Evolutionary conservation across 106 monocot genomes (phyloP).

Genomic region (Acorus calamus): DNA sequence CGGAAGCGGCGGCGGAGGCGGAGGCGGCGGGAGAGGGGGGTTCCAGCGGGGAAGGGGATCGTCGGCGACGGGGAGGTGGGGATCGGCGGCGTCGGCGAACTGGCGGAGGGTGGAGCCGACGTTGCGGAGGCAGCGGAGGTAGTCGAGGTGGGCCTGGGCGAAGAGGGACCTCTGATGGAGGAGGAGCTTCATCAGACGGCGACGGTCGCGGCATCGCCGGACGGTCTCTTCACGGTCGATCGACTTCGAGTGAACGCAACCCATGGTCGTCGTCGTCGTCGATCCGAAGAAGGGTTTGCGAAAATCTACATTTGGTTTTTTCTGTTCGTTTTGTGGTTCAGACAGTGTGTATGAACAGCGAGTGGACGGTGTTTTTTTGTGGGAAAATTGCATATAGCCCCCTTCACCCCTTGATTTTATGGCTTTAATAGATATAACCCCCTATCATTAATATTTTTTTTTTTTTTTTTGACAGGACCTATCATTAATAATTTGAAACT

Average conservation of each 20-base stretch:
- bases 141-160: slow-evolving; percentile 42
- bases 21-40: slow-evolving; percentile 39
- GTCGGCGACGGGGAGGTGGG: slow-evolving; percentile 1
- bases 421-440: no score
- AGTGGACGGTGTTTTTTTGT: no score
- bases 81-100: slow-evolving; percentile 38
- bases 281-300: no score
- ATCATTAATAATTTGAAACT: no score
- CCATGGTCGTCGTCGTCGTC: slow-evolving; percentile 28
- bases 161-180: slow-evolving; percentile 33
- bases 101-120: slow-evolving; percentile 69
- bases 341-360: no score
- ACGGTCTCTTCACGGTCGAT: slow-evolving; percentile 64
- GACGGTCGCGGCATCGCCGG: slow-evolving; percentile 58
- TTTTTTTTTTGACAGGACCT: no score
- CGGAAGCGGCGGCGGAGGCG: slow-evolving; percentile 21
- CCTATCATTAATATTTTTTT: no score
- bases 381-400: no score
- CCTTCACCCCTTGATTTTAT: no score
- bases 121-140: slow-evolving; percentile 55
- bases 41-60: neutral
- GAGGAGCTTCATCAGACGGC: slow-evolving; percentile 63
- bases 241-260: slow-evolving; percentile 46
- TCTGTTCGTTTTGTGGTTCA: no score
- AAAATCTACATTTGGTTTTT: no score